phyloP scores from a whole-genome alignment of 2,329 filamentous ascomycete species.

The Cladosporium phlei region DNA sequence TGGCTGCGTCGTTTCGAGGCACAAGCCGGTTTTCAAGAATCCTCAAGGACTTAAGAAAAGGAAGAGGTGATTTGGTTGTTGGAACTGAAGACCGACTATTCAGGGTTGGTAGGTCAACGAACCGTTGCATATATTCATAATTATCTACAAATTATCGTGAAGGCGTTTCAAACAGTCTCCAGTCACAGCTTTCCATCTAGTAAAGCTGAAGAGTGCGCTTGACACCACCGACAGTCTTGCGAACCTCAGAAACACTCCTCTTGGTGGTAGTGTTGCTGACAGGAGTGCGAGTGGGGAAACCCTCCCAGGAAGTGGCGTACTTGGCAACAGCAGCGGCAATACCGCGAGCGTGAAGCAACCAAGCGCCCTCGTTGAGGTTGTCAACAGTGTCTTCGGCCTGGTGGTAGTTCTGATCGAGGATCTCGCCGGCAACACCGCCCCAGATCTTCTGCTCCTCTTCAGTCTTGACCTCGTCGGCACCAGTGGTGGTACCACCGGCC shows the following conservation, averaged over 20 bases:
- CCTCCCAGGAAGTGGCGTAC: constrained; percentile 33
- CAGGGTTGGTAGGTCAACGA: too few relatives aligned
- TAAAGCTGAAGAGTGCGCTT: constrained; percentile 10
- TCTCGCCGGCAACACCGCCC: constrained; percentile 32
- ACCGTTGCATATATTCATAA: neutral
- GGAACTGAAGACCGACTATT: too few relatives aligned
- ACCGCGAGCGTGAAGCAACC: constrained; percentile 35
- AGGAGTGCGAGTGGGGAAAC: constrained; percentile 26
- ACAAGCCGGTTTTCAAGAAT: too few relatives aligned
- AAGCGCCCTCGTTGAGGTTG: constrained; percentile 33
- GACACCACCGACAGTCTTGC: constrained; percentile 10
- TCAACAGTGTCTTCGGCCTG: constrained; percentile 31
- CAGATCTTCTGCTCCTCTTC: constrained; percentile 31
- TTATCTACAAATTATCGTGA: constrained; percentile 5
- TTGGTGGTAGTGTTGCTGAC: constrained; percentile 6
- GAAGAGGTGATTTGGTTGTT: too few relatives aligned
- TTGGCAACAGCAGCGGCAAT: constrained; percentile 34
- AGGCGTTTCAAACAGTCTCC: neutral
- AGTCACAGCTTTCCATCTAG: neutral
- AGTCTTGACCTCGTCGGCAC: constrained; percentile 37
- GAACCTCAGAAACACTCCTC: constrained; percentile 12
- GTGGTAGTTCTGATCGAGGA: constrained; percentile 37
- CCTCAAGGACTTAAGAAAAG: too few relatives aligned
- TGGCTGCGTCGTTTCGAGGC: too few relatives aligned
- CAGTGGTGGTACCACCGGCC: constrained; percentile 34